These are phyloP conservation scores for Lactarius sanguifluus DNA, from an alignment of 768 basidiomycete species.

Conservation along the genomic window DNA sequence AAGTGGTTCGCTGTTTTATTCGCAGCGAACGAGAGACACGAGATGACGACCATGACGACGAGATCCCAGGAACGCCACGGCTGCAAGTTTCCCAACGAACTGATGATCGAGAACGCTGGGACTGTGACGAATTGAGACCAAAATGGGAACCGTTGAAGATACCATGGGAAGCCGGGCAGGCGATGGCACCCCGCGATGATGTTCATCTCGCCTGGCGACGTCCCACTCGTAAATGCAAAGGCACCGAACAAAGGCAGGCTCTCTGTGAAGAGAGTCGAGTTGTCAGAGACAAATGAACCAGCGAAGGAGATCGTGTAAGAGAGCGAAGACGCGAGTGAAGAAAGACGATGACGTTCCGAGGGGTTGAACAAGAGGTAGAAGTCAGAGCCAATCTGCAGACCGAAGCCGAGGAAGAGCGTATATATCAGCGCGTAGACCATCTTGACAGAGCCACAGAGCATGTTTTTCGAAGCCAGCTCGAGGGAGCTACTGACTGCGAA, in stretches of 20 bases:
- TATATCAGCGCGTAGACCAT: slow-evolving; percentile 85
- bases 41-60: slow-evolving; percentile 79
- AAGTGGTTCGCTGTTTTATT: slow-evolving; percentile 81
- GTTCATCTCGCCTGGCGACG: slow-evolving; percentile 46
- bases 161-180: slow-evolving; percentile 65
- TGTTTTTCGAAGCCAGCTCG: slow-evolving; percentile 80
- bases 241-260: slow-evolving; percentile 51
- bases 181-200: slow-evolving; percentile 66
- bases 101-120: slow-evolving; percentile 65
- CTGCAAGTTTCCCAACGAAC: slow-evolving; percentile 73
- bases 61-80: slow-evolving; percentile 68
- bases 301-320: slow-evolving; percentile 50
- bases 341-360: slow-evolving; percentile 51
- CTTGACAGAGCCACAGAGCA: slow-evolving; percentile 76
- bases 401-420: slow-evolving; percentile 79
- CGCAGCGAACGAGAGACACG: slow-evolving; percentile 71
- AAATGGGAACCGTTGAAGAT: slow-evolving; percentile 70
- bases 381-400: slow-evolving; percentile 79
- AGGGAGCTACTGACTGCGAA: slow-evolving; percentile 70
- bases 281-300: slow-evolving; percentile 66
- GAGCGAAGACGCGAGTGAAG: slow-evolving; percentile 50
- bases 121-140: slow-evolving; percentile 76
- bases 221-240: slow-evolving; percentile 61
- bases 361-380: slow-evolving; percentile 69
- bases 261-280: slow-evolving; percentile 42